These are phyloP conservation scores for Rehmannia glutinosa DNA, from an alignment of 257 asterid species.

Conservation along the genomic window DNA sequence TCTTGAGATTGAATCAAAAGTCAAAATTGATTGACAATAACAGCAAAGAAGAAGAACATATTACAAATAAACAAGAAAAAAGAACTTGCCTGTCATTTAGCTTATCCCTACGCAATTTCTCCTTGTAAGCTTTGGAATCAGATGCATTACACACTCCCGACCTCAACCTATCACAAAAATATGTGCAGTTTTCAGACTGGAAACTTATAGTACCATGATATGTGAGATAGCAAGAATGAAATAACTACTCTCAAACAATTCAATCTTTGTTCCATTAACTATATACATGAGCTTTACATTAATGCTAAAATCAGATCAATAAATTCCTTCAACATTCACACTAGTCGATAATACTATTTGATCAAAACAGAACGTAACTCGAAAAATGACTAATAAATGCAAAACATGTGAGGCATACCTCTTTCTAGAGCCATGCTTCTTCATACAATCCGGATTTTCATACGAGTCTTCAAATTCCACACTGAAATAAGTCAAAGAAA, in stretches of 20 bases:
- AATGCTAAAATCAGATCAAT: neutral
- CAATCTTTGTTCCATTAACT: neutral
- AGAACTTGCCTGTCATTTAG: slow-evolving; percentile 51
- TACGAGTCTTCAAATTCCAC: slow-evolving; percentile 33
- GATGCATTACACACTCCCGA: slow-evolving; percentile 36
- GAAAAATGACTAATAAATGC: neutral
- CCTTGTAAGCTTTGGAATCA: slow-evolving; percentile 57
- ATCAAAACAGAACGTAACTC: neutral
- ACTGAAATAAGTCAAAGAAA: slow-evolving; percentile 22
- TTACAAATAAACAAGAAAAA: neutral
- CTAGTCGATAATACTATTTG: neutral
- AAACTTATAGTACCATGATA: neutral
- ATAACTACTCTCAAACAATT: neutral
- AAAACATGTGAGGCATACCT: slow-evolving; percentile 22
- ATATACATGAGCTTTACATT: neutral
- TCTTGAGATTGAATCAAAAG: slow-evolving; percentile 25
- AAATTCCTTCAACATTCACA: neutral
- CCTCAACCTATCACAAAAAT: slow-evolving; percentile 26
- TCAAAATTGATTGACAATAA: neutral
- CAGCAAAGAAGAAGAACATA: neutral
- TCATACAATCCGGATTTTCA: slow-evolving; percentile 29
- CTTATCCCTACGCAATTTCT: slow-evolving; percentile 58
- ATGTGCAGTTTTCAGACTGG: neutral
- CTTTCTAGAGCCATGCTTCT: slow-evolving; percentile 42
- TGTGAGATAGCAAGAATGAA: no score